Evolutionary conservation across 768 basidiomycete species (phyloP).

Genomic region (Kwoniella europaea): DNA sequence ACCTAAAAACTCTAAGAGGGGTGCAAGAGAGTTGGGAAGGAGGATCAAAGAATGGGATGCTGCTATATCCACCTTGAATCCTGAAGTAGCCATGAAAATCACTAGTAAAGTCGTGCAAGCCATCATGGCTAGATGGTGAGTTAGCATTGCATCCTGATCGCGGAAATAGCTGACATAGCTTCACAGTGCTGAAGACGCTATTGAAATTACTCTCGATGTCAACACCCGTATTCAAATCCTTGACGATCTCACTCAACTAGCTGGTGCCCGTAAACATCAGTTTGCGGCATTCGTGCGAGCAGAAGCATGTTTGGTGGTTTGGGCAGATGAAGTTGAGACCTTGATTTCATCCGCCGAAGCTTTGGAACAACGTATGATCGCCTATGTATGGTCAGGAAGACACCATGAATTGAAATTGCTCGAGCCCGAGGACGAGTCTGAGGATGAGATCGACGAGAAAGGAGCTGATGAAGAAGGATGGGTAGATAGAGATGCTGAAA

Average conservation of each 20-base stretch:
- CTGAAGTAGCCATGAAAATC: slow-evolving; percentile 74
- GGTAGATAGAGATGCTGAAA: slow-evolving; percentile 40
- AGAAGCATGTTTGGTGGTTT: slow-evolving; percentile 81
- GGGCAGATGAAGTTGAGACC: slow-evolving; percentile 78
- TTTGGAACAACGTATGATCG: slow-evolving; percentile 73
- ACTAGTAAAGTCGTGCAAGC: slow-evolving; percentile 63
- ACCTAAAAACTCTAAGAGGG: slow-evolving; percentile 33
- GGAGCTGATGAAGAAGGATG: slow-evolving; percentile 33
- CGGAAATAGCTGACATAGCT: slow-evolving; percentile 5
- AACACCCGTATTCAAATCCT: slow-evolving; percentile 85
- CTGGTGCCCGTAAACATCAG: slow-evolving; percentile 83
- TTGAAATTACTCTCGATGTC: slow-evolving; percentile 64
- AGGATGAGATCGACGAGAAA: slow-evolving; percentile 28
- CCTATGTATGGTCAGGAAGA: slow-evolving; percentile 70
- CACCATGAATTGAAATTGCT: slow-evolving; percentile 39
- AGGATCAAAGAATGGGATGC: slow-evolving; percentile 53
- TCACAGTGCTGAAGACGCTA: slow-evolving; percentile 37
- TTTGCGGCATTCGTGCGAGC: slow-evolving; percentile 86
- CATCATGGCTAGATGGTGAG: slow-evolving; percentile 48
- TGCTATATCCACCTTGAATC: slow-evolving; percentile 63
- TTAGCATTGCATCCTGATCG: slow-evolving; percentile 1
- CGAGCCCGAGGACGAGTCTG: slow-evolving; percentile 34
- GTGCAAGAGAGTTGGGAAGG: slow-evolving; percentile 36
- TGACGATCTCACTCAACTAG: slow-evolving; percentile 76
- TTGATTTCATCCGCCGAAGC: slow-evolving; percentile 67